Conservation (phyloP, 1,284 basidiomycete species). For the Termitomyces sp. region DNA sequence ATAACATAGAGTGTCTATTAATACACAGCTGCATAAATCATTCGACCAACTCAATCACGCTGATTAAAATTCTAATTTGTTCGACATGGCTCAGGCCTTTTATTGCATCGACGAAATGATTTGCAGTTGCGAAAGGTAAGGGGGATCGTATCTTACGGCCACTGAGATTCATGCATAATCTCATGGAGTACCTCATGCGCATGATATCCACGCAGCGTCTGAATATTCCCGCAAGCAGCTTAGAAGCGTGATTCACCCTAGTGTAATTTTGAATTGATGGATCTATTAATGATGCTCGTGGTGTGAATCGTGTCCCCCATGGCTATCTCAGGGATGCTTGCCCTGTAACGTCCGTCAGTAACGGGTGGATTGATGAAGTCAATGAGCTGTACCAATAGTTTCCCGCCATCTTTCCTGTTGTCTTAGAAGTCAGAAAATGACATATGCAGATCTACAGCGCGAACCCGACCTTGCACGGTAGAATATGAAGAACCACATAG, state of each 20-base stretch:
- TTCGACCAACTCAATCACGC: not conserved
- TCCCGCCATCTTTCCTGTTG: conserved; percentile 67
- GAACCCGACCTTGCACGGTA: conserved; percentile 80
- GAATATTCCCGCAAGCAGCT: not conserved
- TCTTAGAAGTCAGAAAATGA: conserved; percentile 3
- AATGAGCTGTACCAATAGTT: conserved; percentile 49
- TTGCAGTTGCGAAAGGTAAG: not conserved
- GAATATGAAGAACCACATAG: conserved; percentile 99
- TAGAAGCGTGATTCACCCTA: not conserved
- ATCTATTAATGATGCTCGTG: conserved; percentile 36
- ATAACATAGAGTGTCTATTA: conserved; percentile 6
- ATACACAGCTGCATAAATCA: not conserved
- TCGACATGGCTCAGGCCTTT: not conserved
- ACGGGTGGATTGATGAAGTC: not conserved
- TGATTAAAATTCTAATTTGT: not conserved
- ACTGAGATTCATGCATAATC: not conserved
- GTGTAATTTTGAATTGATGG: not conserved
- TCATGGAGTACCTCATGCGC: too few species aligned
- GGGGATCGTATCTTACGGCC: not conserved
- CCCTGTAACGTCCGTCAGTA: conserved; percentile 35
- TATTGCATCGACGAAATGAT: not conserved
- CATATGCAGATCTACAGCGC: conserved; percentile 1
- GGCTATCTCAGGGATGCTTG: conserved; percentile 55
- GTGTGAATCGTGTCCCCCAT: conserved; percentile 40
- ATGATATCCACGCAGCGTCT: not conserved